These are phyloP conservation scores for Dryadomyces quercus-mongolicae DNA, from an alignment of 2,329 filamentous ascomycete genomes.

Conservation along the genomic window DNA sequence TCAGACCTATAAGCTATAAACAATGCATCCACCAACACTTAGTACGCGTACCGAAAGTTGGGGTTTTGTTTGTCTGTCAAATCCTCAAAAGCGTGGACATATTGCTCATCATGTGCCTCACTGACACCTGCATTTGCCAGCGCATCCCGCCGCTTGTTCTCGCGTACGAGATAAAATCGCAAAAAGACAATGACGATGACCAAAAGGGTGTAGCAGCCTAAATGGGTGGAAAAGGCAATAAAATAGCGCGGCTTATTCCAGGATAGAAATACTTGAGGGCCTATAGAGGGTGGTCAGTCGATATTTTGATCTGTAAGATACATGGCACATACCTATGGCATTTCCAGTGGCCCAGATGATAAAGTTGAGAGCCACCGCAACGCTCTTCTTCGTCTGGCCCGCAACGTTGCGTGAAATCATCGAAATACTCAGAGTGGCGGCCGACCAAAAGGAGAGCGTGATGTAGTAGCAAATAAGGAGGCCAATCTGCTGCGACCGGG, in stretches of 20 bases:
- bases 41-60: slow-evolving; percentile 42
- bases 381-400: slow-evolving; percentile 62
- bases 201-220: slow-evolving; percentile 54
- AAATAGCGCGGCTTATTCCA: slow-evolving; percentile 53
- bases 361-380: slow-evolving; percentile 58
- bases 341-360: slow-evolving; percentile 45
- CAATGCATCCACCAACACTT: no score
- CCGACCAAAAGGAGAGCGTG: slow-evolving; percentile 64
- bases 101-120: slow-evolving; percentile 25
- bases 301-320: not conserved
- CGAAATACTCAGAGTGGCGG: slow-evolving; percentile 53
- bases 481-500: slow-evolving; percentile 47
- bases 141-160: slow-evolving; percentile 48
- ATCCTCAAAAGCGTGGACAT: slow-evolving; percentile 48
- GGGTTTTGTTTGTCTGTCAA: slow-evolving; percentile 50
- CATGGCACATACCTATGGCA: slow-evolving; percentile 16
- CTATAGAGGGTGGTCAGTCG: not conserved
- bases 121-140: slow-evolving; percentile 27
- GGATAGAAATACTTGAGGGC: slow-evolving; percentile 51
- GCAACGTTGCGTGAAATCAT: slow-evolving; percentile 59
- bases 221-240: slow-evolving; percentile 56
- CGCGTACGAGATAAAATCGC: slow-evolving; percentile 39
- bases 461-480: slow-evolving; percentile 66
- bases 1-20: no score
- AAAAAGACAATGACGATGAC: slow-evolving; percentile 45